Evolutionary conservation across 2,329 filamentous ascomycete genomes (phyloP), one percentile per base, ranked within the genome.

Genomic region (Microdochium trichocladiopsis): DNA sequence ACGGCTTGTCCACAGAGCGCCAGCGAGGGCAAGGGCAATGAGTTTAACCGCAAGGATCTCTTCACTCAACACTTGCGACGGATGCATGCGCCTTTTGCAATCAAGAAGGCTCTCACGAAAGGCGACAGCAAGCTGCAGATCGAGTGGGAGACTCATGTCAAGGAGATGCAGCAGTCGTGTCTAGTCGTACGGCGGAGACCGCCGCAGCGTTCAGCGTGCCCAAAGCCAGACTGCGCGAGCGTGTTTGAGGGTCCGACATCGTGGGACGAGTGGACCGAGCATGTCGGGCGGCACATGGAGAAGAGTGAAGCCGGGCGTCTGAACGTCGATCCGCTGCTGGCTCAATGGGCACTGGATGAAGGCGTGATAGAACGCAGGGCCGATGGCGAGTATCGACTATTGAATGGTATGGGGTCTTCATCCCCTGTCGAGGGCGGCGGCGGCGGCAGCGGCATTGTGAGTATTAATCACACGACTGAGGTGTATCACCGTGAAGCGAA

Each of bases 21-120:
- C 2, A 63, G 66, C 3, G 70, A 75, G 55, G 72, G 70, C 21
- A 73, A 74, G 53, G 70, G 72, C 1, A 74, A 74, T 55, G 83
- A 86, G 66, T 96, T 96, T 70, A 96, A 96, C 68, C 86, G 93
- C 61, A 96, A 96, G 67, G 93, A 97, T 64, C 80, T 99, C 12
- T 99, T 96, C 67, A 93, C 90, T 0, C 93, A 97, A 65, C 93
- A 99, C 62, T 79, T 95, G 14, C 87, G 92, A 14, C 88, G 93
- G 48, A 97, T 97, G 93, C 94, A 99, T 62, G 84, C 87, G 0
- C 84, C 86, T 0, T 82, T 82, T 43, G 77, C 83, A 62, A 84
- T 82, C 62, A 79, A 82, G 62, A 77, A 81, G 61, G 69, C 78
- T 10, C 69, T 79, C 18, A 71, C 74, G 24, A 83, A 84, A 60